Evolutionary conservation across 257 asterid species (phyloP).

Genomic region (Solanum peruvianum): DNA sequence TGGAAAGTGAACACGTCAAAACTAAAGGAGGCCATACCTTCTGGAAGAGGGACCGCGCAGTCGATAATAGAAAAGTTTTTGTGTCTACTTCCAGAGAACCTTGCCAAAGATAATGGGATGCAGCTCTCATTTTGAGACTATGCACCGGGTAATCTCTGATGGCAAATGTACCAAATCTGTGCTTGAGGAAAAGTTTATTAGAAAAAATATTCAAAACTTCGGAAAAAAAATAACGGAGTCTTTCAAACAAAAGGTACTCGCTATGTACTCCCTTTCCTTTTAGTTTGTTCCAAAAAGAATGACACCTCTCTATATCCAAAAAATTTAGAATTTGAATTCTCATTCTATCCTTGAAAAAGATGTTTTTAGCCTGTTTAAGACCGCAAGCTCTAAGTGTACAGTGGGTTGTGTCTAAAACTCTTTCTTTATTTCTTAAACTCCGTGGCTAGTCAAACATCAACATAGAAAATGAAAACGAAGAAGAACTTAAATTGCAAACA

Average conservation of each 20-base stretch:
- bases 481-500: neutral
- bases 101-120: conserved; percentile 63
- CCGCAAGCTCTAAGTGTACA: neutral
- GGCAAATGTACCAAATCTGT: conserved; percentile 33
- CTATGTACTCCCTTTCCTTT: neutral
- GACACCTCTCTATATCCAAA: neutral
- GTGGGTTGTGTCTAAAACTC: neutral
- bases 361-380: neutral
- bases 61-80: conserved; percentile 39
- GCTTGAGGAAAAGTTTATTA: neutral
- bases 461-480: neutral
- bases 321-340: neutral
- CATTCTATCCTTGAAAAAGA: neutral
- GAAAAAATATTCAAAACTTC: neutral
- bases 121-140: conserved; percentile 55
- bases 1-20: neutral
- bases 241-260: neutral
- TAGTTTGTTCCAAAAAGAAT: neutral
- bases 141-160: conserved; percentile 52
- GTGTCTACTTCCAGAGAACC: conserved; percentile 31
- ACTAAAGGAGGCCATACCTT: conserved; percentile 33
- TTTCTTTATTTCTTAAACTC: neutral
- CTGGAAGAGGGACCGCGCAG: conserved; percentile 66
- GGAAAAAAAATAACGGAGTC: neutral
- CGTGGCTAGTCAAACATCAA: neutral